Evolutionary conservation across 225 moss, liverwort and hornwort genomes (phyloP), one percentile per base, ranked within the genome.

Genomic region (Pseudoscleropodium purum): DNA sequence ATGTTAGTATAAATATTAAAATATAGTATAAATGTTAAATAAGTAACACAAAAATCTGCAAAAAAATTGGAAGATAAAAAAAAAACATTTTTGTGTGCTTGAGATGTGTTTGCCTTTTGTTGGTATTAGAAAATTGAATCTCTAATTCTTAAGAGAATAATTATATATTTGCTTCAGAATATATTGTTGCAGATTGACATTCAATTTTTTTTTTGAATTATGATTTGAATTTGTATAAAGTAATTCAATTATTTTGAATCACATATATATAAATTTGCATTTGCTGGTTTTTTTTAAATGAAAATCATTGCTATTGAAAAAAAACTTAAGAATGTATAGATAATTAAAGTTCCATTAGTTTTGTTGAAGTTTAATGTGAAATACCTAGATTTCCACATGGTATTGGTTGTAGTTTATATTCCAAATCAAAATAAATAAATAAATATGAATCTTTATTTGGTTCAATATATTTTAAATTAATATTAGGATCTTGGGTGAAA

Each of bases 71-170:
- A 39, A 4, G 8, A 70, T 39, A 8, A 39, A 39, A 41, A 69
- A 8, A 72, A 0, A 7, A 39, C 21, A 21, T 25, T 41, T 41
- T 15, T 72, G 0, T 39, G 5, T 69, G 7, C 13, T 69, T 24
- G 8, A 17, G 5, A 33, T 65, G 33, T 41, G 3, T 41, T 41
- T 72, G 15, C 41, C 39, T 70, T 39, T 15, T 25, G 15, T 0
- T 24, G 1, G 4, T 39, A 3, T 39, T 70, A 0, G 0, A 41
- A 72, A 41, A 14, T 72, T 15, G 41, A 72, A 39, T 0, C 1
- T 15, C 5, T 17, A 27, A 29, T 43, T 43, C 2, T 73, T 17
- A 17, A 14, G 0, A 2, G 13, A 2, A 16, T 29, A 13, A 52
- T 8, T 51, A 8, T 18, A 9, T 18, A 34, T 51, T 51, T 47